A percentile compares a stretch with the other conserved stretches of the same genome.
phyloP scores from a whole-genome alignment of 352 stramenopile genomes.

The Pythium graminicola region DNA sequence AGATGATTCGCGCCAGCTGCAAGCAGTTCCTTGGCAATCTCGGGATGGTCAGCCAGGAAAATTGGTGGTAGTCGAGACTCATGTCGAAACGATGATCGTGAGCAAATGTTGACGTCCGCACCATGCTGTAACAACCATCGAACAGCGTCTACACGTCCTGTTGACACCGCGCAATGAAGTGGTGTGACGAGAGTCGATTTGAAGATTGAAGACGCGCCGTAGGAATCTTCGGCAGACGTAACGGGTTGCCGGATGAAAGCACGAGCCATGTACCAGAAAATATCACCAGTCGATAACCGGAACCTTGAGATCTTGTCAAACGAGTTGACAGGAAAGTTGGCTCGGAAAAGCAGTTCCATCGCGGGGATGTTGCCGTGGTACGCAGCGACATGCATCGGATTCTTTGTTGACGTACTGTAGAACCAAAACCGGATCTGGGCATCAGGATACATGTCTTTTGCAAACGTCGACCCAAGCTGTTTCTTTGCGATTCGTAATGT shows the following conservation, averaged over 20 bases:
- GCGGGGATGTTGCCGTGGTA: constrained; percentile 74
- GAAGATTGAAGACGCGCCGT: constrained; percentile 49
- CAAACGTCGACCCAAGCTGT: constrained; percentile 48
- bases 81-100: constrained; percentile 59
- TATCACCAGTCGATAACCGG: constrained; percentile 66
- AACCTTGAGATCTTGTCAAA: constrained; percentile 80
- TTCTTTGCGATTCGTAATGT: constrained; percentile 49
- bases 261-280: constrained; percentile 78
- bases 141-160: constrained; percentile 60
- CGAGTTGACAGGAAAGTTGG: constrained; percentile 55
- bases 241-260: constrained; percentile 69
- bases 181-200: constrained; percentile 69
- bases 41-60: constrained; percentile 73
- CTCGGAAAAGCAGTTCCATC: constrained; percentile 53
- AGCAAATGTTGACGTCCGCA: constrained; percentile 71
- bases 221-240: constrained; percentile 52
- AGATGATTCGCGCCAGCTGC: constrained; percentile 64
- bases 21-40: constrained; percentile 69
- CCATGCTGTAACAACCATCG: constrained; percentile 64
- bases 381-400: constrained; percentile 77
- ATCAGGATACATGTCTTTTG: constrained; percentile 58
- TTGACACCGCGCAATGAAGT: constrained; percentile 75
- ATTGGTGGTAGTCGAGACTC: constrained; percentile 68
- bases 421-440: constrained; percentile 57
- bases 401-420: constrained; percentile 76